phyloP scores from a whole-genome alignment of 192 early-diverging fungal species.

The Backusella sp. region DNA sequence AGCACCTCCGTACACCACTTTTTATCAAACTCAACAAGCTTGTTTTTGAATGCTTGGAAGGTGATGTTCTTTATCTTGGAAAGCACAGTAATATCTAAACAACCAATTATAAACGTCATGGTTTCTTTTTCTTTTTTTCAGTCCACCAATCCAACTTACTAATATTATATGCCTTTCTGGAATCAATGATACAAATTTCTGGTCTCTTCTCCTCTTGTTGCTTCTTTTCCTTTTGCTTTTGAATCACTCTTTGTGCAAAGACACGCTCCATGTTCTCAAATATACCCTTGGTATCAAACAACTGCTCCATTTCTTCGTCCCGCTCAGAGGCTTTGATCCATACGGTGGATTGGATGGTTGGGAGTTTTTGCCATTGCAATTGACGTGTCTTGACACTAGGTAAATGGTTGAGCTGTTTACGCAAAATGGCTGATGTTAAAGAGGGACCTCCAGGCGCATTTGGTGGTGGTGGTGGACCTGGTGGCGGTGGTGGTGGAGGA shows the following conservation, averaged over 20 bases:
- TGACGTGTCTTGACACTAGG: constrained; percentile 26
- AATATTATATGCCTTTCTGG: constrained; percentile 69
- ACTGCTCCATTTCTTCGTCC: constrained; percentile 11
- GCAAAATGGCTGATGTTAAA: constrained; percentile 1
- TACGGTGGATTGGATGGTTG: constrained; percentile 27
- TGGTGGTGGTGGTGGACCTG: constrained; percentile 25
- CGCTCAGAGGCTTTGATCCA: constrained; percentile 15
- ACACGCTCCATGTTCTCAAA: constrained; percentile 23
- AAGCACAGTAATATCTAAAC: constrained; percentile 34
- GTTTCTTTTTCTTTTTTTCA: neutral
- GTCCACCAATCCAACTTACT: constrained; percentile 21
- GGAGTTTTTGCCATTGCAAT: constrained; percentile 33
- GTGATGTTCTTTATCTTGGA: constrained; percentile 61
- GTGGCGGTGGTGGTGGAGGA: constrained; percentile 11
- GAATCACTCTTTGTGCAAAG: constrained; percentile 29
- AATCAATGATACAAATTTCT: constrained; percentile 67
- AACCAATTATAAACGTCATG: too few relatives aligned
- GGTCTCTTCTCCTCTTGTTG: constrained; percentile 48
- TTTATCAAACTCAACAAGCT: constrained; percentile 67
- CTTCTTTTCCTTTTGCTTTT: constrained; percentile 25
- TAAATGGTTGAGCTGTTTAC: constrained; percentile 24
- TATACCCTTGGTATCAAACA: constrained; percentile 24
- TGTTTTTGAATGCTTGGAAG: constrained; percentile 65
- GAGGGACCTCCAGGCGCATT: constrained; percentile 15
- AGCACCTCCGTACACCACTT: constrained; percentile 61